Evolutionary conservation across 192 early-diverging fungal species (phyloP).

Genomic region (Backusella liffmaniae): DNA sequence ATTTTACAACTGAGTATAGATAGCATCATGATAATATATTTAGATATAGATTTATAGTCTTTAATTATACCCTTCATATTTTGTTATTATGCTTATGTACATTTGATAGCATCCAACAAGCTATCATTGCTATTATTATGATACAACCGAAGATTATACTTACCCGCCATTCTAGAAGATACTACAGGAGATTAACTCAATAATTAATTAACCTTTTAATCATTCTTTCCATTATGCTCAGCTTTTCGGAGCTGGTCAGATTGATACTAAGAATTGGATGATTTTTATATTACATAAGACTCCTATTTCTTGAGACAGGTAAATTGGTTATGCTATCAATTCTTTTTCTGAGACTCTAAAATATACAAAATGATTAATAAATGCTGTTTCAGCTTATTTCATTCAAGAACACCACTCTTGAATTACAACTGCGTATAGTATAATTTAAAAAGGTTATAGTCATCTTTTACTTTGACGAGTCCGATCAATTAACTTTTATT

Average conservation of each 20-base stretch:
- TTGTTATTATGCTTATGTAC: not conserved
- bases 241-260: not conserved
- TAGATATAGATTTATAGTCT: not conserved
- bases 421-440: too few relatives aligned
- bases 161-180: not conserved
- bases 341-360: not conserved
- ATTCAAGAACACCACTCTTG: not conserved
- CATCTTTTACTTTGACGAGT: not conserved
- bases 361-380: not conserved
- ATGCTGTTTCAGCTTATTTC: not conserved
- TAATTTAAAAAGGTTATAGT: not conserved
- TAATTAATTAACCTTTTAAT: not conserved
- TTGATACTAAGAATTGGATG: not conserved
- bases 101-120: not conserved
- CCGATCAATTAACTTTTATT: not conserved
- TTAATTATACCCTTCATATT: not conserved
- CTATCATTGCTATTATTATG: not conserved
- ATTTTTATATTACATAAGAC: not conserved
- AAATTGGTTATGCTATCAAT: not conserved
- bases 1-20: not conserved
- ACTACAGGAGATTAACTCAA: not conserved
- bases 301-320: not conserved
- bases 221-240: not conserved
- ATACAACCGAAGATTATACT: not conserved
- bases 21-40: not conserved